Conservation (phyloP, 352 stramenopile species). For the Pythium insidiosum region DNA sequence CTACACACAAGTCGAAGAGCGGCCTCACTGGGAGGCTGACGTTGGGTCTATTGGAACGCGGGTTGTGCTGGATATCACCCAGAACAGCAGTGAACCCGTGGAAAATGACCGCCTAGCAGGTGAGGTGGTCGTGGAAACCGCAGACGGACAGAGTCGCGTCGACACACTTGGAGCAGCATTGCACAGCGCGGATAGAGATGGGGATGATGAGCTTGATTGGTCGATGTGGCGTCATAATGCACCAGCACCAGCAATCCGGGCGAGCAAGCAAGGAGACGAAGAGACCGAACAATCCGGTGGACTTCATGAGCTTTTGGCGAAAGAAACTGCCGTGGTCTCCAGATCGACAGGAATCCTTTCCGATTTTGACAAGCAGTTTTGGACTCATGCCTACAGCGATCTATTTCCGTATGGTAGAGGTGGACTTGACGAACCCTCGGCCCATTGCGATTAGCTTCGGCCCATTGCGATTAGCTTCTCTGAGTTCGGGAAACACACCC, state of each 20-base stretch:
- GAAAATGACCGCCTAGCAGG: too few relatives aligned
- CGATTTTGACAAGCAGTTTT: slow-evolving; percentile 15
- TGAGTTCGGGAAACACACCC: background rate
- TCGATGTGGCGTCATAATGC: slow-evolving; percentile 2
- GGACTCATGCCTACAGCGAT: slow-evolving; percentile 8
- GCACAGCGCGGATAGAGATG: background rate
- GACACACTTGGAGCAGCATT: too few relatives aligned
- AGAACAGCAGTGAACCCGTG: too few relatives aligned
- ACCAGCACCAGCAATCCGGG: background rate
- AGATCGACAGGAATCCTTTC: slow-evolving; percentile 15
- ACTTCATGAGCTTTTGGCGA: background rate
- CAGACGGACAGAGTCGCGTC: too few relatives aligned
- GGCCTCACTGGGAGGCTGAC: background rate
- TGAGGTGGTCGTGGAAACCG: too few relatives aligned
- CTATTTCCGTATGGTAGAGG: slow-evolving; percentile 18
- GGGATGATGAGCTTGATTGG: background rate
- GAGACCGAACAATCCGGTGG: background rate
- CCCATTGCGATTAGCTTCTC: slow-evolving; percentile 1
- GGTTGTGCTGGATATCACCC: background rate
- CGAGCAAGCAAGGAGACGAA: background rate
- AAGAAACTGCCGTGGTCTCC: background rate
- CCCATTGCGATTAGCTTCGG: too few relatives aligned
- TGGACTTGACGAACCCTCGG: slow-evolving; percentile 7
- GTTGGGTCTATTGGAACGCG: background rate
- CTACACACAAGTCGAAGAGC: background rate